A percentile compares a stretch with the other conserved stretches of the same genome.
These are phyloP conservation scores for Trichosporon sp. DNA, from an alignment of 1,284 basidiomycete genomes.

Conservation along the genomic window DNA sequence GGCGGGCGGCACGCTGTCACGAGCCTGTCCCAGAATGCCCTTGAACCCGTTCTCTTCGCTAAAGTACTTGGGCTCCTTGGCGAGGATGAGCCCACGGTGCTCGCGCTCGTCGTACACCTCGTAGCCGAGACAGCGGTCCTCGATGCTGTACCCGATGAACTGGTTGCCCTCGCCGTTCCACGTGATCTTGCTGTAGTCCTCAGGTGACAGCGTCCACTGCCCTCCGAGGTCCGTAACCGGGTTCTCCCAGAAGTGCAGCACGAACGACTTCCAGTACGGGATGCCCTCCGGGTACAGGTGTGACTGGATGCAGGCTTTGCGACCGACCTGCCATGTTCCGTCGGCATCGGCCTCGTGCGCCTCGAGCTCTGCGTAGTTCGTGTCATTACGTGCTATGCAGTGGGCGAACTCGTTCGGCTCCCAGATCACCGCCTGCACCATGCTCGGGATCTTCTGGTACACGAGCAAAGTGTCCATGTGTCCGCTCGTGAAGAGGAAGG, in stretches of 20 bases:
- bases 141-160: conserved; percentile 57
- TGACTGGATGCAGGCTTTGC: conserved; percentile 33
- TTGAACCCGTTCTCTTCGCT: conserved; percentile 22
- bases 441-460: conserved; percentile 44
- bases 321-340: conserved; percentile 27
- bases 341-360: conserved; percentile 22
- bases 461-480: conserved; percentile 43
- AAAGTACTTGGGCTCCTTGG: conserved; percentile 52
- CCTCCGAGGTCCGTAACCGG: conserved; percentile 42
- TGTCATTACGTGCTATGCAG: conserved; percentile 36
- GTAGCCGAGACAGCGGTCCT: conserved; percentile 41
- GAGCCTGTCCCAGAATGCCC: conserved; percentile 20
- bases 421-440: conserved; percentile 42
- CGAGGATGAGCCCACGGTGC: conserved; percentile 52
- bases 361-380: conserved; percentile 29
- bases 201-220: conserved; percentile 52
- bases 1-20: conserved; percentile 22
- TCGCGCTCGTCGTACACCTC: conserved; percentile 35
- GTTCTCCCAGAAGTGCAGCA: conserved; percentile 48
- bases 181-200: conserved; percentile 42
- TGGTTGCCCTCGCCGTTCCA: conserved; percentile 35
- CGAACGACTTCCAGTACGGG: conserved; percentile 52
- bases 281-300: conserved; percentile 41
- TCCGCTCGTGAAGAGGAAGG: conserved; percentile 40
- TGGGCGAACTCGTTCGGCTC: conserved; percentile 30